These are phyloP conservation scores for Silybum marianum DNA, from an alignment of 129 eudicot species.

Conservation along the genomic window DNA sequence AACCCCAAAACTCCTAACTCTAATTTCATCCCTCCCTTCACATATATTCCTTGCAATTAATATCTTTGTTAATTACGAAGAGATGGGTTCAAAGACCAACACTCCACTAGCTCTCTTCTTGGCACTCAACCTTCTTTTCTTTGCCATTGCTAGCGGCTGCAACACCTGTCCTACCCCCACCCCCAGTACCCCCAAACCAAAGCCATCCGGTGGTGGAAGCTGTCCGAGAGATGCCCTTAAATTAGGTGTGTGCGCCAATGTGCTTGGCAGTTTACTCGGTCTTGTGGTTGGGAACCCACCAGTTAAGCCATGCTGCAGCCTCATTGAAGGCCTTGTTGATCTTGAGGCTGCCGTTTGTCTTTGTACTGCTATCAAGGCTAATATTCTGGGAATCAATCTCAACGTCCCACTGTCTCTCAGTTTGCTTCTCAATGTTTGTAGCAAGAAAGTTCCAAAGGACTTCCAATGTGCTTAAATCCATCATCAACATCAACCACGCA, in stretches of 20 bases:
- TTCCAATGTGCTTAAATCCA: slow-evolving; percentile 55
- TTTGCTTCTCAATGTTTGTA: slow-evolving; percentile 64
- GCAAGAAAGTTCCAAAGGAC: slow-evolving; percentile 53
- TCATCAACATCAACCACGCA: background rate
- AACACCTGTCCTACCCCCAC: slow-evolving; percentile 41
- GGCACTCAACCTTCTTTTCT: slow-evolving; percentile 54
- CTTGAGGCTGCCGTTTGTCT: slow-evolving; percentile 77
- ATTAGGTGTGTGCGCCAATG: slow-evolving; percentile 64
- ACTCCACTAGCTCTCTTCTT: slow-evolving; percentile 41
- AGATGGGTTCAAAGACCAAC: slow-evolving; percentile 39
- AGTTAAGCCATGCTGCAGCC: slow-evolving; percentile 53
- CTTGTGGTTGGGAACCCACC: slow-evolving; percentile 49
- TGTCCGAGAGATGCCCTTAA: slow-evolving; percentile 65
- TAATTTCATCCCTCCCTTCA: slow-evolving; percentile 32
- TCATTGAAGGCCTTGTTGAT: slow-evolving; percentile 54
- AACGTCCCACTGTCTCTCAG: slow-evolving; percentile 62
- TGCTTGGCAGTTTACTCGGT: slow-evolving; percentile 46
- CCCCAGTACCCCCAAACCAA: slow-evolving; percentile 32
- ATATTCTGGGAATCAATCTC: slow-evolving; percentile 62
- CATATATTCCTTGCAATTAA: background rate
- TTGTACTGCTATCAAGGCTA: slow-evolving; percentile 69
- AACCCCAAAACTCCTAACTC: slow-evolving; percentile 5
- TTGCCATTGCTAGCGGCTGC: slow-evolving; percentile 47
- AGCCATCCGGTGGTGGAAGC: slow-evolving; percentile 19
- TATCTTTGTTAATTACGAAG: background rate